Percentiles rank a stretch among this genome's conserved stretches.
phyloP scores from a whole-genome alignment of 768 basidiomycete species.

The Collybia mongolica region DNA sequence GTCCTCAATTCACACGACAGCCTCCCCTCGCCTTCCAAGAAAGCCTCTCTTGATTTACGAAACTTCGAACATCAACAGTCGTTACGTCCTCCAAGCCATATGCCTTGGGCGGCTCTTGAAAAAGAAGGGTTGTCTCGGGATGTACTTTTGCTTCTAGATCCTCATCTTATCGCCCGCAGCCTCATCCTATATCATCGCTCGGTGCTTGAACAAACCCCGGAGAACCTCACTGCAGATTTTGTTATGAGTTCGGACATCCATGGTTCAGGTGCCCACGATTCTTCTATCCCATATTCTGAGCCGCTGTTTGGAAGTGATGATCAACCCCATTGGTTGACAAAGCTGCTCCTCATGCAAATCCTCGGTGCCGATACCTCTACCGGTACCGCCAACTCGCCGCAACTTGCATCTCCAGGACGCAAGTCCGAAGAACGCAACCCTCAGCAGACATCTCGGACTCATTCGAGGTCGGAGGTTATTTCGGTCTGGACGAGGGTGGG shows the following conservation, averaged over 20 bases:
- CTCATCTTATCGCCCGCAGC: slow-evolving; percentile 59
- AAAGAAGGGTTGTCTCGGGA: slow-evolving; percentile 70
- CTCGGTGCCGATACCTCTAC: slow-evolving; percentile 56
- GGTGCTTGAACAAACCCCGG: slow-evolving; percentile 49
- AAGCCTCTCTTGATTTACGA: slow-evolving; percentile 20
- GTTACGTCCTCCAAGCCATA: slow-evolving; percentile 20
- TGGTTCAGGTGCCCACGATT: slow-evolving; percentile 9
- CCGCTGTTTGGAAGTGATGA: slow-evolving; percentile 68
- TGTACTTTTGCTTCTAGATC: slow-evolving; percentile 62
- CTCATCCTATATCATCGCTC: slow-evolving; percentile 61
- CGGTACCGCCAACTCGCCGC: slow-evolving; percentile 16
- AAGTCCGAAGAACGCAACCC: slow-evolving; percentile 28
- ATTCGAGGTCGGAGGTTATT: slow-evolving; percentile 72
- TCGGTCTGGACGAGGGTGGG: slow-evolving; percentile 72
- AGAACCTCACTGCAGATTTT: slow-evolving; percentile 48
- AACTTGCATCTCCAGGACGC: slow-evolving; percentile 21
- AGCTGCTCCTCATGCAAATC: slow-evolving; percentile 66
- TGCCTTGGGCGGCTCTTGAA: slow-evolving; percentile 53
- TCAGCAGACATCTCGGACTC: slow-evolving; percentile 52
- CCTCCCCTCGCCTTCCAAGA: slow-evolving; percentile 20
- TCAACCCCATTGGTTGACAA: slow-evolving; percentile 81
- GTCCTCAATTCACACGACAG: slow-evolving; percentile 29
- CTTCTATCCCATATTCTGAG: slow-evolving; percentile 14
- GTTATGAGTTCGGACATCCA: slow-evolving; percentile 30
- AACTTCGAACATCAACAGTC: slow-evolving; percentile 24